A percentile compares a stretch with the other conserved stretches of the same genome.
These are phyloP conservation scores for Hypocrella siamensis DNA, from an alignment of 2,329 filamentous ascomycete genomes.

Conservation along the genomic window DNA sequence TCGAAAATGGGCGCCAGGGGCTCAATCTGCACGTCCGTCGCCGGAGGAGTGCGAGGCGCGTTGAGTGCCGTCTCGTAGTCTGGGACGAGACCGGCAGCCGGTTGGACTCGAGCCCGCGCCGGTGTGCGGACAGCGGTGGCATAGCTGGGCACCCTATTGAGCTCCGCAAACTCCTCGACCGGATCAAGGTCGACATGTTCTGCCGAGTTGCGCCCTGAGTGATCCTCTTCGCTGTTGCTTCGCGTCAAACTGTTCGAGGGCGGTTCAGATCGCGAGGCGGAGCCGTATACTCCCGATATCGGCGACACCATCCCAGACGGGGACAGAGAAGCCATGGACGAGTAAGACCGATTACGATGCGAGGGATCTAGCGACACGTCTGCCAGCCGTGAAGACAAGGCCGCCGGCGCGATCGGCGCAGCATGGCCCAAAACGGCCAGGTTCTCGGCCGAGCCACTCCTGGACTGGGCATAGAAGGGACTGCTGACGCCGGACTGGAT, in stretches of 20 bases:
- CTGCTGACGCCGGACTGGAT: constrained; percentile 62
- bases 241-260: constrained; percentile 33
- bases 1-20: constrained; percentile 17
- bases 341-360: constrained; percentile 29
- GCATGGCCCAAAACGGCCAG: constrained; percentile 34
- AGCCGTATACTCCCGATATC: constrained; percentile 19
- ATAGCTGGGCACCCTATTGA: constrained; percentile 66
- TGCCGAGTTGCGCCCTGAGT: constrained; percentile 36
- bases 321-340: constrained; percentile 25
- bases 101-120: constrained; percentile 34
- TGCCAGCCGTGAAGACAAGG: constrained; percentile 51
- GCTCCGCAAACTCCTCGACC: constrained; percentile 43
- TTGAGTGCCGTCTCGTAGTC: constrained; percentile 50
- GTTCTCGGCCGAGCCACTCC: constrained; percentile 70
- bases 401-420: constrained; percentile 27
- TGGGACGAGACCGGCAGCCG: constrained; percentile 37
- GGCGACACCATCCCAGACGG: constrained; percentile 28
- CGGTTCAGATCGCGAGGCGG: constrained; percentile 22
- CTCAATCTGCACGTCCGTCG: constrained; percentile 14
- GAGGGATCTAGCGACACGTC: constrained; percentile 42
- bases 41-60: constrained; percentile 31
- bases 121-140: constrained; percentile 55
- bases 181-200: constrained; percentile 42
- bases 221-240: constrained; percentile 35
- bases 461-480: constrained; percentile 57